Conservation (phyloP, 805 yeast species). For the Ogataea dorogensis region DNA sequence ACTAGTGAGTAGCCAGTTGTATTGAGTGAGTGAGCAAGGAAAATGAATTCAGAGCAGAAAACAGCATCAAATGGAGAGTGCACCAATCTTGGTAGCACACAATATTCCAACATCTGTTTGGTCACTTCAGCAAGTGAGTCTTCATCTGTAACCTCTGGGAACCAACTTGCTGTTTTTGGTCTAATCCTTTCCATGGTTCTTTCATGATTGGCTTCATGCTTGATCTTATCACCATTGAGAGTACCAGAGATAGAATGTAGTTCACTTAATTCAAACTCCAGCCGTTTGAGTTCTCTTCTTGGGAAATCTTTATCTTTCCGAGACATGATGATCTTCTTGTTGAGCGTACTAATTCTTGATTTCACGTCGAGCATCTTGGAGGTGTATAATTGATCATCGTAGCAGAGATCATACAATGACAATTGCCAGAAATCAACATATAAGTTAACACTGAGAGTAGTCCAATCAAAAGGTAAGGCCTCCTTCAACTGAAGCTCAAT, state of each 20-base stretch:
- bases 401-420: constrained; percentile 68
- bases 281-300: constrained; percentile 24
- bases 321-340: constrained; percentile 35
- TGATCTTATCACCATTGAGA: constrained; percentile 40
- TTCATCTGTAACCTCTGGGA: constrained; percentile 24
- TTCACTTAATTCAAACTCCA: constrained; percentile 27
- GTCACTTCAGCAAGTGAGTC: constrained; percentile 8
- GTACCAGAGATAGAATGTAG: constrained; percentile 28
- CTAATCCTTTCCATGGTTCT: constrained; percentile 31
- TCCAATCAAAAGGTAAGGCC: constrained; percentile 23
- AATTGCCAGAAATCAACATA: constrained; percentile 72
- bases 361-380: constrained; percentile 42
- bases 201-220: constrained; percentile 44
- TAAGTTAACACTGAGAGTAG: constrained; percentile 39
- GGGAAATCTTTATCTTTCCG: constrained; percentile 30
- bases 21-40: constrained; percentile 42
- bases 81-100: constrained; percentile 72
- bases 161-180: constrained; percentile 39
- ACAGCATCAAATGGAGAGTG: constrained; percentile 85
- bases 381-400: constrained; percentile 48
- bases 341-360: constrained; percentile 35
- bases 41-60: constrained; percentile 60
- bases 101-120: constrained; percentile 48
- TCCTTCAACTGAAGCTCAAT: constrained; percentile 18
- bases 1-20: constrained; percentile 38